These are phyloP conservation scores for Phalaenopsis aphrodite DNA, from an alignment of 106 monocot species.

Conservation along the genomic window DNA sequence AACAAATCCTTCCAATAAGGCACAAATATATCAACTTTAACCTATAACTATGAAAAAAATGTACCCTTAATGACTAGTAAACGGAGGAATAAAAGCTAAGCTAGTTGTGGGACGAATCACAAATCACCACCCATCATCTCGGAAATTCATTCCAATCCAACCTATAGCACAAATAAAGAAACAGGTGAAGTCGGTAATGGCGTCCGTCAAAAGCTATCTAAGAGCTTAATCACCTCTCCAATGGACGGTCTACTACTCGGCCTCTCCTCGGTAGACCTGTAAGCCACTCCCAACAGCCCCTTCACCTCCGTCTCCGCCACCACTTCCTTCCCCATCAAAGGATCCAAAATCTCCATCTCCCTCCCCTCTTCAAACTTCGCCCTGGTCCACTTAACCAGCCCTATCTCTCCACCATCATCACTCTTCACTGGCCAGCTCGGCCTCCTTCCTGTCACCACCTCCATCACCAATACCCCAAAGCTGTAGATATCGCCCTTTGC, in stretches of 20 bases:
- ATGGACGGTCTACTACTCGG: conserved; percentile 44
- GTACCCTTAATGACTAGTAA: too few relatives aligned
- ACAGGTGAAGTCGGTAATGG: too few relatives aligned
- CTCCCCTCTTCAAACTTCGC: conserved; percentile 24
- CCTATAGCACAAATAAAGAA: too few relatives aligned
- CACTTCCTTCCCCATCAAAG: conserved; percentile 12
- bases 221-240: conserved; percentile 34
- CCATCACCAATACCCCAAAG: conserved; percentile 63
- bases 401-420: conserved; percentile 23
- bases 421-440: conserved; percentile 56
- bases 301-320: conserved; percentile 19
- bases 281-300: conserved; percentile 37
- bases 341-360: conserved; percentile 42
- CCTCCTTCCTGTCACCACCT: conserved; percentile 50
- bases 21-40: too few relatives aligned
- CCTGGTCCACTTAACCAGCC: conserved; percentile 49
- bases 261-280: conserved; percentile 27
- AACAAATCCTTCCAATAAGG: too few relatives aligned
- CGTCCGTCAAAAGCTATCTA: conserved; percentile 9
- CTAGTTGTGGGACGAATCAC: too few relatives aligned
- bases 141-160: too few relatives aligned
- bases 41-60: too few relatives aligned
- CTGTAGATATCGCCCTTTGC: conserved; percentile 73
- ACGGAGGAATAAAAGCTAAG: too few relatives aligned
- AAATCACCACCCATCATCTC: too few relatives aligned